phyloP scores from a whole-genome alignment of 192 early-diverging fungal species.

The Ramicandelaber brevisporus region DNA sequence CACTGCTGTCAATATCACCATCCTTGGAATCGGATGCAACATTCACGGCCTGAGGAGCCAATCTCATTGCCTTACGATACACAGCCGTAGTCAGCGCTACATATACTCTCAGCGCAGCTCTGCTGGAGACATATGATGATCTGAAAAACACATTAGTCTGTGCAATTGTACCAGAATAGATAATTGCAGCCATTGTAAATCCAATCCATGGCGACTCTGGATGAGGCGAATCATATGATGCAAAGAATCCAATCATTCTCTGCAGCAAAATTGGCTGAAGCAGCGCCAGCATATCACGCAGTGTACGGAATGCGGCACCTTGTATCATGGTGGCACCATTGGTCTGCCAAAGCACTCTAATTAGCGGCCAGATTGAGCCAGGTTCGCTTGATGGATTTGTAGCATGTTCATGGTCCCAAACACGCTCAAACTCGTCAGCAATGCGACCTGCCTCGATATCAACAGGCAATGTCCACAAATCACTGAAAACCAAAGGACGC shows the following conservation, averaged over 20 bases:
- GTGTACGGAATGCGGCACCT: conserved; percentile 49
- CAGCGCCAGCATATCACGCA: conserved; percentile 37
- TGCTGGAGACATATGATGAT: too few species aligned
- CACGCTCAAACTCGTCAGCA: conserved; percentile 27
- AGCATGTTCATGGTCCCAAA: conserved; percentile 45
- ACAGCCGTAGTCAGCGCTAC: conserved; percentile 16
- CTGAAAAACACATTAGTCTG: too few species aligned
- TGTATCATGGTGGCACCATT: conserved; percentile 39
- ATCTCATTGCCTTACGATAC: conserved; percentile 62
- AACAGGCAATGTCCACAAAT: conserved; percentile 39
- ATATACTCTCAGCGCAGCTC: conserved; percentile 4
- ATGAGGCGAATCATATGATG: conserved; percentile 9
- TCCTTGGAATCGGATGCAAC: conserved; percentile 47
- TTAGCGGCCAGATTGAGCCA: conserved; percentile 29
- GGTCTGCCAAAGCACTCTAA: conserved; percentile 23
- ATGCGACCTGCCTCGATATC: conserved; percentile 29
- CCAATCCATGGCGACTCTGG: too few species aligned
- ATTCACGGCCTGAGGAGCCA: conserved; percentile 73
- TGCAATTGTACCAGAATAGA: too few species aligned
- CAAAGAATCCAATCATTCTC: conserved; percentile 6
- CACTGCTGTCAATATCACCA: conserved; percentile 1
- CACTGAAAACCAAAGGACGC: conserved; percentile 39
- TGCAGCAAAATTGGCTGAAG: conserved; percentile 7
- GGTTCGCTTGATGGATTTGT: conserved; percentile 11
- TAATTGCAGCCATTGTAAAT: too few species aligned